Base-by-base conservation (phyloP, 2,329 filamentous ascomycete genomes). In the Trichophyton schoenleinii region DNA sequence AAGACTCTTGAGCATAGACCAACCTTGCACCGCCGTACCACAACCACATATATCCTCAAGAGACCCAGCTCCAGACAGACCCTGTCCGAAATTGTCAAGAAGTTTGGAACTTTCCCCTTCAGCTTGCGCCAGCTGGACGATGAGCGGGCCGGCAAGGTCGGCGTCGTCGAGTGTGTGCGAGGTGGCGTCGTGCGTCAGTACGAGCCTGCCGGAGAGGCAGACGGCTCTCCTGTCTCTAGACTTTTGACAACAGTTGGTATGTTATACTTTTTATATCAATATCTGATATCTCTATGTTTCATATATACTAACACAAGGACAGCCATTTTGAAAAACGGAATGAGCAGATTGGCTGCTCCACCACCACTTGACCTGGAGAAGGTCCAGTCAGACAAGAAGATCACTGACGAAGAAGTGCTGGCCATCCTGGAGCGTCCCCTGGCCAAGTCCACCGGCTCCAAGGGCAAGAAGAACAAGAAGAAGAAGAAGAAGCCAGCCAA, bases 271-370 rank as follows among this genome's bases (percentile, higher is more conserved):
- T 22, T 22, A 2, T 22, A 22, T 48, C 34, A 34, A 20, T 49
- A n/a, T 55, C 25, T 55, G 11, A 34, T 53, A 9, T 58, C 15
- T 31, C 9, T 42, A 49, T 52, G 8, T 44, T 25, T 63, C 25
- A 22, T 59, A 7, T 6, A 58, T 58, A 28, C 53, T 63, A 38
- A 62, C 67, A 74, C 57, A 42, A 44, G 58, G 63, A 60, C 67
- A 96, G 94, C 90, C 64, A 91, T 99, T 75, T 96, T 91, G 70
- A 99, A 99, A 85, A 96, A 97, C 74, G 94, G 94, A 67, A 80
- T 99, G 70, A 90, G 88, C 71, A 89, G 89, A 78, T 80, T 99
- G 62, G 86, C 89, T 69, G 86, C 83, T 28, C 87, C 94, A 38
- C 85, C 88, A 64, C 74, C 86, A 22, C 81, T 87, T 65, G 90